These are phyloP conservation scores for Thyridium curvatum DNA, from an alignment of 2,329 filamentous ascomycete genomes.

Conservation along the genomic window DNA sequence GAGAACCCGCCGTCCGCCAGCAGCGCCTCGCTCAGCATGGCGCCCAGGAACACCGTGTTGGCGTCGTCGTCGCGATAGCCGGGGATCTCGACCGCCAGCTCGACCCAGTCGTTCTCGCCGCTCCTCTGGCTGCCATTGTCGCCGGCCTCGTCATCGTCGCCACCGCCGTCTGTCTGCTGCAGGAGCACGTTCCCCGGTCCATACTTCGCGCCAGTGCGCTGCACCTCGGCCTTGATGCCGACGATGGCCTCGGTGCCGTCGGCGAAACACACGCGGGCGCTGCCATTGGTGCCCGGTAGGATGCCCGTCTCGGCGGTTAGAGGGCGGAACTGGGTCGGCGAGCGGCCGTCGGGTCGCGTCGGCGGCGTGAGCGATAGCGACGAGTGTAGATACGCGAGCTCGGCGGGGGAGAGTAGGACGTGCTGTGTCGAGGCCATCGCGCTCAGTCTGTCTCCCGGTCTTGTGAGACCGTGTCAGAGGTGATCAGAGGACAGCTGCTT, in stretches of 20 bases:
- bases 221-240: constrained; percentile 91
- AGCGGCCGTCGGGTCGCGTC: constrained; percentile 82
- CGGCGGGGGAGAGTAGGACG: constrained; percentile 83
- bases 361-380: constrained; percentile 77
- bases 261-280: constrained; percentile 86
- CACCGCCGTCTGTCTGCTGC: constrained; percentile 21
- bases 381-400: constrained; percentile 90
- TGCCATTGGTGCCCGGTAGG: constrained; percentile 83
- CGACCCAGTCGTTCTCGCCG: constrained; percentile 68
- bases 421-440: constrained; percentile 59
- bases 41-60: constrained; percentile 76
- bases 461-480: background rate
- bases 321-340: constrained; percentile 81
- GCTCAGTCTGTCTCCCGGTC: constrained; percentile 7
- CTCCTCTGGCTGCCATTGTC: constrained; percentile 16
- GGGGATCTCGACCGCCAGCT: constrained; percentile 86
- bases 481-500: background rate
- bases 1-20: constrained; percentile 64
- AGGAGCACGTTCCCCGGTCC: constrained; percentile 17
- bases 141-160: constrained; percentile 28
- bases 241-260: constrained; percentile 96
- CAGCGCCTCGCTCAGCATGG: constrained; percentile 85
- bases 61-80: constrained; percentile 88
- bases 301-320: constrained; percentile 86
- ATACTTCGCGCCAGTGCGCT: constrained; percentile 49